phyloP scores from a whole-genome alignment of 2,329 filamentous ascomycete genomes.

The Cladophialophora bantiana region DNA sequence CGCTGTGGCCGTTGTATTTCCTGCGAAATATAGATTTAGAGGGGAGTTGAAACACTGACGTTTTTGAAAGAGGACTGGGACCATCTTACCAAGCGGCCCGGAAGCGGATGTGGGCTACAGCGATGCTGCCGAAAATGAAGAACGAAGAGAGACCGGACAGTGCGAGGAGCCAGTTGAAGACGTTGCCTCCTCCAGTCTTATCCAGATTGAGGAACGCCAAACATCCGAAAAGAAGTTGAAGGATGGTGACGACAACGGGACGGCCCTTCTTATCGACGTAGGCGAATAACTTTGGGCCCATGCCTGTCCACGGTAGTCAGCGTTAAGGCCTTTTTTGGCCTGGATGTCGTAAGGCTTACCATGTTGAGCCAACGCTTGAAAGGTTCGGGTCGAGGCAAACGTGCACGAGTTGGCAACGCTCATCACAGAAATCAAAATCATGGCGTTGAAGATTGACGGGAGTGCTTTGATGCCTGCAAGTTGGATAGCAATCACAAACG shows the following conservation, averaged over 20 bases:
- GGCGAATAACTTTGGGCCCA: slow-evolving; percentile 58
- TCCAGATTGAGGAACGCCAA: slow-evolving; percentile 21
- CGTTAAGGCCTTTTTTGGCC: slow-evolving; percentile 59
- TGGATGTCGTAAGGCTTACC: background rate
- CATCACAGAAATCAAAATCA: slow-evolving; percentile 87
- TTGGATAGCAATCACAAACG: slow-evolving; percentile 90
- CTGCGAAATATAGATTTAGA: slow-evolving; percentile 23
- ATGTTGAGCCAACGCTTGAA: slow-evolving; percentile 75
- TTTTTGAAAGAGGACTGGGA: background rate
- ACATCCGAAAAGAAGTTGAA: slow-evolving; percentile 52
- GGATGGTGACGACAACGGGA: slow-evolving; percentile 52
- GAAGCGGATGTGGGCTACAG: slow-evolving; percentile 79
- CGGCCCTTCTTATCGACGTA: slow-evolving; percentile 51
- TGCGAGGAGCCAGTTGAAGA: slow-evolving; percentile 23
- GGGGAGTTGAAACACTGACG: background rate
- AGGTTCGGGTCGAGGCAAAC: slow-evolving; percentile 87
- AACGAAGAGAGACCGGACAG: slow-evolving; percentile 47
- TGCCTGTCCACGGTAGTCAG: slow-evolving; percentile 53
- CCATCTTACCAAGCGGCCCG: slow-evolving; percentile 68
- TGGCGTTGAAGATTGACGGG: slow-evolving; percentile 88
- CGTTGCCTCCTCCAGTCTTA: slow-evolving; percentile 4
- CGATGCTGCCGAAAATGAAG: slow-evolving; percentile 67
- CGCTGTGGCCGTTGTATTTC: slow-evolving; percentile 67
- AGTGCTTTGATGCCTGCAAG: slow-evolving; percentile 81
- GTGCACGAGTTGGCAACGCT: slow-evolving; percentile 92